phyloP scores from a whole-genome alignment of 805 yeast species.

The Zygosaccharomyces gambellarensis region DNA sequence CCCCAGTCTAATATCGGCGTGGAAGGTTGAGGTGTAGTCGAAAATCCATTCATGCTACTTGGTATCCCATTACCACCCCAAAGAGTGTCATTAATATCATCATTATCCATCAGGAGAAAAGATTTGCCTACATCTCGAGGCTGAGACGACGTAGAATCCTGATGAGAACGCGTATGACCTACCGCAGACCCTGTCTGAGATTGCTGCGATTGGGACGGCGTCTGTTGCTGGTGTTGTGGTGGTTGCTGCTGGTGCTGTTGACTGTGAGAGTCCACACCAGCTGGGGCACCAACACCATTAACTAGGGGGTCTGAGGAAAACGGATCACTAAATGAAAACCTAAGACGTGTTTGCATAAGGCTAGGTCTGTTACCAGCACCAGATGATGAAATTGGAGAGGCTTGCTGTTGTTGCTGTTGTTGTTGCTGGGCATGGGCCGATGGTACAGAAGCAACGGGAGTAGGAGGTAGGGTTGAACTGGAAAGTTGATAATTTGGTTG shows the following conservation, averaged over 20 bases:
- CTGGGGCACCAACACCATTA: slow-evolving; percentile 7
- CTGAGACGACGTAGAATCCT: slow-evolving; percentile 14
- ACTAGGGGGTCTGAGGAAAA: slow-evolving; percentile 34
- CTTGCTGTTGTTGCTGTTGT: slow-evolving; percentile 16
- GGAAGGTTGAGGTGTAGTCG: slow-evolving; percentile 27
- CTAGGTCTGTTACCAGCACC: slow-evolving; percentile 47
- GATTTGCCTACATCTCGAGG: slow-evolving; percentile 40
- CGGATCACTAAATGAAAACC: slow-evolving; percentile 68
- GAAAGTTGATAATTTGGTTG: slow-evolving; percentile 13
- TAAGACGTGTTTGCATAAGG: slow-evolving; percentile 55
- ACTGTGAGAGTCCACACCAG: slow-evolving; percentile 16
- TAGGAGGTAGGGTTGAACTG: slow-evolving; percentile 7
- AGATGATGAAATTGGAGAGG: slow-evolving; percentile 27
- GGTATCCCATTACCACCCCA: slow-evolving; percentile 35
- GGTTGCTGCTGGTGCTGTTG: slow-evolving; percentile 4
- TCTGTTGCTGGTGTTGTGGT: slow-evolving; percentile 7
- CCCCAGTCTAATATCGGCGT: slow-evolving; percentile 34
- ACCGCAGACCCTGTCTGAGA: slow-evolving; percentile 8
- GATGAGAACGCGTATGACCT: slow-evolving; percentile 12
- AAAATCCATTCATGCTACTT: slow-evolving; percentile 29
- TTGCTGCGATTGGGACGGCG: slow-evolving; percentile 10
- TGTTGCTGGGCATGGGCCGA: slow-evolving; percentile 8
- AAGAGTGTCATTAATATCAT: slow-evolving; percentile 34
- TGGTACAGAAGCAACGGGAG: slow-evolving; percentile 12
- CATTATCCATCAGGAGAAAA: slow-evolving; percentile 38